Percentiles rank a stretch among this genome's conserved stretches.
Conservation (phyloP, 129 eudicot genomes). For the Helianthus tuberosus region DNA sequence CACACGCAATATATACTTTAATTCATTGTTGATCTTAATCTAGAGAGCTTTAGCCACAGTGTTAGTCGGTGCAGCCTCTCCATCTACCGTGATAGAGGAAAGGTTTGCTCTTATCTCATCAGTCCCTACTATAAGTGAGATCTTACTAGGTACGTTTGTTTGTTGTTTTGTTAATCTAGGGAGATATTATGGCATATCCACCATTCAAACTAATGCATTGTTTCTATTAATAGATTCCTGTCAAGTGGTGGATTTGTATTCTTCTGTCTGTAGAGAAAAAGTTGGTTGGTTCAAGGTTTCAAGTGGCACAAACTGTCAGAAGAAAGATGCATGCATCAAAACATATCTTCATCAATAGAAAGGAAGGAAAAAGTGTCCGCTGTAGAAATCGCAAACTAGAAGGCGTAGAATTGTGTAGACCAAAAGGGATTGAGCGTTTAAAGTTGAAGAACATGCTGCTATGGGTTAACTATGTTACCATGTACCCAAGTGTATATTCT, state of each 20-base stretch:
- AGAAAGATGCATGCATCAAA: slow-evolving; percentile 25
- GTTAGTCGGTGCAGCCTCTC: no score
- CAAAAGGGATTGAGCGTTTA: not conserved
- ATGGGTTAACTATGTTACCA: no score
- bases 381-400: not conserved
- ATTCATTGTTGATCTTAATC: slow-evolving; percentile 33
- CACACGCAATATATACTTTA: slow-evolving; percentile 4
- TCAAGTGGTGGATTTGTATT: slow-evolving; percentile 41
- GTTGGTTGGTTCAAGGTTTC: slow-evolving; percentile 17
- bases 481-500: no score
- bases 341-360: slow-evolving; percentile 9
- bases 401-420: not conserved
- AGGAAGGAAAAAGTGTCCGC: not conserved
- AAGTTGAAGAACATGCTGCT: no score
- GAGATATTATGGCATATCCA: slow-evolving; percentile 24
- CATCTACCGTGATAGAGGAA: no score
- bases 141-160: no score
- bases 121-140: no score
- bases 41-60: not conserved
- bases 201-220: slow-evolving; percentile 15
- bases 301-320: slow-evolving; percentile 34
- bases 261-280: slow-evolving; percentile 29
- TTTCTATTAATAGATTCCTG: slow-evolving; percentile 24
- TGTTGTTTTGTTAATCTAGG: slow-evolving; percentile 14
- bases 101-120: no score